Evolutionary conservation across 805 yeast species (phyloP).

Genomic region (Priceomyces fermenticarens): DNA sequence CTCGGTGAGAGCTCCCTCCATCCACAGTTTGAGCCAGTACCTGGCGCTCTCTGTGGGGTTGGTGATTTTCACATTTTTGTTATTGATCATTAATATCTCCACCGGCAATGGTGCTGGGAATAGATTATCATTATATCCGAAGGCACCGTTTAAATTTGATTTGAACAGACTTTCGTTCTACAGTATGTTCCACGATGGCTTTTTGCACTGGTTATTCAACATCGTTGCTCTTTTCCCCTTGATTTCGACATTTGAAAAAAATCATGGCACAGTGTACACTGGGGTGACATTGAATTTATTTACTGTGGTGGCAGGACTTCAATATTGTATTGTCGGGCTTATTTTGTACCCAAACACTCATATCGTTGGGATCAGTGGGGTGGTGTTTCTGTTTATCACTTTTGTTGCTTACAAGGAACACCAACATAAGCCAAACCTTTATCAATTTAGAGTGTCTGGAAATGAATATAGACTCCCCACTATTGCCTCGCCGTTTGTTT

Average conservation of each 20-base stretch:
- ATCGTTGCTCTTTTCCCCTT: conserved; percentile 55
- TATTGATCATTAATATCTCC: conserved; percentile 35
- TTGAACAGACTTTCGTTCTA: conserved; percentile 63
- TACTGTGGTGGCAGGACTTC: conserved; percentile 67
- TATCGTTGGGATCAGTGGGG: conserved; percentile 69
- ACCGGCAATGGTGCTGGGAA: conserved; percentile 25
- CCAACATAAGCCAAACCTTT: conserved; percentile 36
- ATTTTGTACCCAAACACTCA: conserved; percentile 49
- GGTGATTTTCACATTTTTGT: conserved; percentile 47
- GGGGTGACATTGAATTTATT: conserved; percentile 73
- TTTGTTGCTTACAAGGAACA: conserved; percentile 53
- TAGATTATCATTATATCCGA: conserved; percentile 51
- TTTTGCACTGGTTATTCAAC: conserved; percentile 62
- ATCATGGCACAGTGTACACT: conserved; percentile 81
- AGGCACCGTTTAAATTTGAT: conserved; percentile 45
- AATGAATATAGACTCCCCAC: conserved; percentile 55
- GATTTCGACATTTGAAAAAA: conserved; percentile 61
- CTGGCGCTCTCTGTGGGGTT: conserved; percentile 68
- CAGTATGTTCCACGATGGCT: conserved; percentile 63
- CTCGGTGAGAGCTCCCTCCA: conserved; percentile 1
- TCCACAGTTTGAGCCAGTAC: conserved; percentile 12
- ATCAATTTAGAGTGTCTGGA: conserved; percentile 25
- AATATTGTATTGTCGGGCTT: conserved; percentile 52
- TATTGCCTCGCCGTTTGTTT: conserved; percentile 50
- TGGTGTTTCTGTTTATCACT: conserved; percentile 66